Conservation (phyloP, 768 basidiomycete species). For the Gloeophyllum trabeum region DNA sequence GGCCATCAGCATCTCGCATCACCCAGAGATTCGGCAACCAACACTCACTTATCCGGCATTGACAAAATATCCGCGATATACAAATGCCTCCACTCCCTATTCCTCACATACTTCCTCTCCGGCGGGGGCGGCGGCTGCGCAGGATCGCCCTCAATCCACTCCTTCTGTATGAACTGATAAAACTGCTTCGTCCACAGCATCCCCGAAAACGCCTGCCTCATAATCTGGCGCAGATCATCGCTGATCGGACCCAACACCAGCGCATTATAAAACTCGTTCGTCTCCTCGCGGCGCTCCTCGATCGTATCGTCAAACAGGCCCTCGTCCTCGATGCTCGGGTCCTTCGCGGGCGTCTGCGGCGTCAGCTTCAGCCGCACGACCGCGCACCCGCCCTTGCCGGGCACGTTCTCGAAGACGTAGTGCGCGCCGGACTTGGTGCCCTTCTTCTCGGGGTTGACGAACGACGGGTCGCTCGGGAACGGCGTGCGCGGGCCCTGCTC, state of each 20-base stretch:
- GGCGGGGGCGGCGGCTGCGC: constrained; percentile 92
- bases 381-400: constrained; percentile 85
- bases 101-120: constrained; percentile 75
- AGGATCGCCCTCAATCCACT: constrained; percentile 94
- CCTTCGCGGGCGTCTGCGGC: constrained; percentile 58
- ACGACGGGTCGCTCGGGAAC: constrained; percentile 39
- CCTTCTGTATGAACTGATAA: constrained; percentile 92
- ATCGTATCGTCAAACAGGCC: constrained; percentile 78
- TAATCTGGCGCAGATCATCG: constrained; percentile 91
- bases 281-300: constrained; percentile 86
- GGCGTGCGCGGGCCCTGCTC: constrained; percentile 45
- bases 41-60: constrained; percentile 96
- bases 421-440: constrained; percentile 95
- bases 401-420: constrained; percentile 79
- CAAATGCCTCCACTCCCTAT: constrained; percentile 94
- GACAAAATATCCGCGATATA: constrained; percentile 93
- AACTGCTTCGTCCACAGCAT: constrained; percentile 99
- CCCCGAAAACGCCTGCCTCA: constrained; percentile 90
- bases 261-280: constrained; percentile 88
- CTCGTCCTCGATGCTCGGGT: constrained; percentile 80
- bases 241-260: constrained; percentile 77
- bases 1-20: constrained; percentile 4
- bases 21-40: background rate
- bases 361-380: constrained; percentile 94
- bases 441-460: constrained; percentile 75